phyloP scores from a whole-genome alignment of 192 early-diverging fungal species.

The Chytriomyces sp. region DNA sequence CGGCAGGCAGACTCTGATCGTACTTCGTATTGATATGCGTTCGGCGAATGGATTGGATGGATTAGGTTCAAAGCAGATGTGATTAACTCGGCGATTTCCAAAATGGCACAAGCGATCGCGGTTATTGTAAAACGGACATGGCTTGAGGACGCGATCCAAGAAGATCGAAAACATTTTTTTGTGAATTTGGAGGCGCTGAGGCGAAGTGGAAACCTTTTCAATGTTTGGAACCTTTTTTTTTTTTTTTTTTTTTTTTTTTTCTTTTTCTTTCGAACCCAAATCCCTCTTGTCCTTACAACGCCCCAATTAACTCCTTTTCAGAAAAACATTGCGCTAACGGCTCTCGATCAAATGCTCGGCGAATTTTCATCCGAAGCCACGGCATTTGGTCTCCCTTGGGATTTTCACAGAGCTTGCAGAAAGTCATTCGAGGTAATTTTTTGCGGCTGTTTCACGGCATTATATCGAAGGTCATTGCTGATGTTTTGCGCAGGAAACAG shows the following conservation, averaged over 20 bases:
- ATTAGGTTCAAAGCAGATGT: neutral
- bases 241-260: neutral
- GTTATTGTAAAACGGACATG: slow-evolving; percentile 32
- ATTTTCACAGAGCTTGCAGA: slow-evolving; percentile 33
- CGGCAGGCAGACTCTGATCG: too few species aligned
- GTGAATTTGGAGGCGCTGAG: slow-evolving; percentile 11
- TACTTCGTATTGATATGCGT: too few species aligned
- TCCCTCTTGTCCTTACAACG: too few species aligned
- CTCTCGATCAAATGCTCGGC: slow-evolving; percentile 32
- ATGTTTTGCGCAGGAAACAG: slow-evolving; percentile 26
- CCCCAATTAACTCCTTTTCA: too few species aligned
- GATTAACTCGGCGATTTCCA: slow-evolving; percentile 5
- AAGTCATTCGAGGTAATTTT: slow-evolving; percentile 28
- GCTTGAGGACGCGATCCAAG: slow-evolving; percentile 8
- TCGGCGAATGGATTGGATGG: too few species aligned
- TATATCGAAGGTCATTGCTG: too few species aligned
- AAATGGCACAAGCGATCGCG: slow-evolving; percentile 30
- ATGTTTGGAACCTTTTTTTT: slow-evolving; percentile 3
- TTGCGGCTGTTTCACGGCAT: too few species aligned
- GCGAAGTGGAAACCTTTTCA: slow-evolving; percentile 8
- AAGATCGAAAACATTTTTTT: slow-evolving; percentile 7
- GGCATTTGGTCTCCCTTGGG: slow-evolving; percentile 37
- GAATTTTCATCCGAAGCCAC: slow-evolving; percentile 39
- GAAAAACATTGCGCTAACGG: slow-evolving; percentile 11
- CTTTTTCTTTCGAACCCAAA: too few species aligned